Evolutionary conservation across 2,329 filamentous ascomycete species (phyloP).

Genomic region (Aspergillus pseudoglaucus): DNA sequence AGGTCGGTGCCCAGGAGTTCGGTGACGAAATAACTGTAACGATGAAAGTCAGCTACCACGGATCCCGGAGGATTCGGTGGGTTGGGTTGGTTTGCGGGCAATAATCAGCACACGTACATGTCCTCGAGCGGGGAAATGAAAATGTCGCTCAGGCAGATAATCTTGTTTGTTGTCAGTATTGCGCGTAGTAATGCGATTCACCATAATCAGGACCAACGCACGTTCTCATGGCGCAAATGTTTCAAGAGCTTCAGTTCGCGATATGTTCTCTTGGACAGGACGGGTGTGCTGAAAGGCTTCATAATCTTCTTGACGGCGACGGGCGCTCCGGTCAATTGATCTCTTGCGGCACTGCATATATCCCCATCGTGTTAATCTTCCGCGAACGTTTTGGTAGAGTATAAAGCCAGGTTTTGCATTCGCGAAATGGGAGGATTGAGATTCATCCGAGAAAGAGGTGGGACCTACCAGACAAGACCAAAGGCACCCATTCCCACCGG

Average conservation of each 20-base stretch:
- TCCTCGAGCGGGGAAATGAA: constrained; percentile 99
- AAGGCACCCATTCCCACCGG: constrained; percentile 99
- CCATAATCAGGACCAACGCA: constrained; percentile 37
- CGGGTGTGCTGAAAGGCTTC: constrained; percentile 99
- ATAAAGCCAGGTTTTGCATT: no score
- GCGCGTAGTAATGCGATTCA: not conserved
- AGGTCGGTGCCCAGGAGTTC: constrained; percentile 95
- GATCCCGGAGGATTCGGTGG: not conserved
- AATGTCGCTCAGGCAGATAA: constrained; percentile 98
- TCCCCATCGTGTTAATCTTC: not conserved
- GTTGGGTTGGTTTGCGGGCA: not conserved
- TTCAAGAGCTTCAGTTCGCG: constrained; percentile 95
- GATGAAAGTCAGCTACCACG: constrained; percentile 7
- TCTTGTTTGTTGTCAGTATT: constrained; percentile 45
- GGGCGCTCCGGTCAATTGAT: constrained; percentile 93
- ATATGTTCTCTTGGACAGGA: constrained; percentile 95
- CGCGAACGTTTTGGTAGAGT: not conserved
- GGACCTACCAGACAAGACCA: constrained; percentile 83
- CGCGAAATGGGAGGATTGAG: constrained; percentile 1
- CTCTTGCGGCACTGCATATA: constrained; percentile 73
- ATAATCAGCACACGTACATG: constrained; percentile 56
- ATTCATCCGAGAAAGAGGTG: constrained; percentile 1
- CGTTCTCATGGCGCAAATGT: constrained; percentile 94
- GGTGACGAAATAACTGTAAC: constrained; percentile 84
- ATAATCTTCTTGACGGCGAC: constrained; percentile 99